These are phyloP conservation scores for Luzula sylvatica DNA, from an alignment of 176 grass and related monocot species.

Conservation along the genomic window DNA sequence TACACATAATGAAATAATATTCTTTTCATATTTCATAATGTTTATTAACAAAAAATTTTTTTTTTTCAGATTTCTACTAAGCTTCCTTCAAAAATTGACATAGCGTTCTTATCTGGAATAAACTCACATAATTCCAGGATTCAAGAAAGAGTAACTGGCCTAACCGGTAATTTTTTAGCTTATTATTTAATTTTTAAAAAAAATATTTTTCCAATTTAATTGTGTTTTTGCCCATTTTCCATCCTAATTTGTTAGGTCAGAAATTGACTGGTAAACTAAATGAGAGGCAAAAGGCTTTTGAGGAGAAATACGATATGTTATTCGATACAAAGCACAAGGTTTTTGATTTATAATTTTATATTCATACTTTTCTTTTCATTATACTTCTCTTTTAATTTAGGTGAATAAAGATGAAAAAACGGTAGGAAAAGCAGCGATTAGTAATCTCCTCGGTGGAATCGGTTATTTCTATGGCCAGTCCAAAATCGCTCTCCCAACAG, in stretches of 20 bases:
- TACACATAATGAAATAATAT: constrained; percentile 15
- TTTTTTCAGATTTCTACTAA: constrained; percentile 53
- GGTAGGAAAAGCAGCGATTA: constrained; percentile 71
- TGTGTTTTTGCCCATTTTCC: constrained; percentile 6
- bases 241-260: constrained; percentile 42
- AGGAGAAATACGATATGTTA: constrained; percentile 44
- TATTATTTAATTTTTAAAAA: not conserved
- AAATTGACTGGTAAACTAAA: constrained; percentile 45
- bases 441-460: constrained; percentile 80
- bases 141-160: constrained; percentile 42
- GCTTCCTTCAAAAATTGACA: constrained; percentile 59
- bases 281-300: constrained; percentile 60
- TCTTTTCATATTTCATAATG: constrained; percentile 10
- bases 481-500: constrained; percentile 78
- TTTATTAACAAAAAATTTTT: too few relatives aligned
- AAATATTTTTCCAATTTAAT: constrained; percentile 7
- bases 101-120: constrained; percentile 79
- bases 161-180: constrained; percentile 60
- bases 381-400: constrained; percentile 45
- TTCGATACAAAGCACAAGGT: constrained; percentile 83
- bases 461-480: constrained; percentile 97
- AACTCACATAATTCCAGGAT: constrained; percentile 39
- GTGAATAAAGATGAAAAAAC: constrained; percentile 39
- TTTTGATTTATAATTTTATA: too few relatives aligned
- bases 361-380: too few relatives aligned